Evolutionary conservation across 176 grass and related monocot species (phyloP).

Genomic region (Musa schizocarpa): DNA sequence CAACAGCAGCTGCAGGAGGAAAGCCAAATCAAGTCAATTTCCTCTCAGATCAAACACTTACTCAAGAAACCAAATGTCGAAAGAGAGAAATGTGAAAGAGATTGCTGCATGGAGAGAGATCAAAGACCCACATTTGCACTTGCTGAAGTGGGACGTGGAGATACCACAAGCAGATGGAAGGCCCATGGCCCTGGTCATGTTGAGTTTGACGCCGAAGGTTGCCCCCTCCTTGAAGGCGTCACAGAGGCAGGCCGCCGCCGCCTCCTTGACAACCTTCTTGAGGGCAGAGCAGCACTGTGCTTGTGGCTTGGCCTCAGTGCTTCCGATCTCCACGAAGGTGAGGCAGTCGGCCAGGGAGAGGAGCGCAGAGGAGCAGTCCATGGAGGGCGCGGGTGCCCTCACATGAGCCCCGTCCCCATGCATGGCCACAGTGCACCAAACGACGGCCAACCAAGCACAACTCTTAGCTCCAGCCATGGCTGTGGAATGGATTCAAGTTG

Average conservation of each 20-base stretch:
- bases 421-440: not conserved
- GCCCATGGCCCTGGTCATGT: constrained; percentile 73
- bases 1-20: constrained; percentile 34
- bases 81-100: not conserved
- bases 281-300: constrained; percentile 52
- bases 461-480: not conserved
- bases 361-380: constrained; percentile 53
- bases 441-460: not conserved
- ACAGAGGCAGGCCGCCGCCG: constrained; percentile 65
- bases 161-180: constrained; percentile 68
- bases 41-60: not conserved
- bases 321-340: constrained; percentile 70
- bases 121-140: constrained; percentile 49
- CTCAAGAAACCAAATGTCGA: not conserved
- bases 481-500: not conserved
- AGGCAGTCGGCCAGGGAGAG: constrained; percentile 62
- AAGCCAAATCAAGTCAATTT: not conserved
- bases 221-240: constrained; percentile 49
- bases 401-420: not conserved
- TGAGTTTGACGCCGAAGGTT: constrained; percentile 46
- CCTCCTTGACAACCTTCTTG: constrained; percentile 52
- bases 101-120: not conserved
- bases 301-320: constrained; percentile 59
- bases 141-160: constrained; percentile 69
- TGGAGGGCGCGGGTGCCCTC: constrained; percentile 31